These are phyloP conservation scores for Tylopilus subfusipes DNA, from an alignment of 768 basidiomycete genomes.

Conservation along the genomic window DNA sequence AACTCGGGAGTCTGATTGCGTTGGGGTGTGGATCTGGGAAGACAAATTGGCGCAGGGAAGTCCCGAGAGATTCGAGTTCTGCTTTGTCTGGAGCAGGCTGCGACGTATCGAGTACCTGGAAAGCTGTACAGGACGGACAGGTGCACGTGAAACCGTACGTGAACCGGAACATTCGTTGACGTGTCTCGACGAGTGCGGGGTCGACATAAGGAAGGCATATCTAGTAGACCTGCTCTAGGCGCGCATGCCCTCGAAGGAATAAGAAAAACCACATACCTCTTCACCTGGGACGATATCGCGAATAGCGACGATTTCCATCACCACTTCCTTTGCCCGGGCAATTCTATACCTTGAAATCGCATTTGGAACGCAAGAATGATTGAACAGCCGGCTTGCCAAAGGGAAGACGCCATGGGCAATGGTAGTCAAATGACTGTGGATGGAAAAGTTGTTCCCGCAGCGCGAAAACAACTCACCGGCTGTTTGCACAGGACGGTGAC, in stretches of 20 bases:
- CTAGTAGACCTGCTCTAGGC: constrained; percentile 35
- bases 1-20: constrained; percentile 16
- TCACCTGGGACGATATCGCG: constrained; percentile 53
- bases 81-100: constrained; percentile 35
- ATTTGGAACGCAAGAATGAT: constrained; percentile 79
- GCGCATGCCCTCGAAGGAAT: not conserved
- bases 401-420: constrained; percentile 77
- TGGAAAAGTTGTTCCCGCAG: constrained; percentile 75
- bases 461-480: constrained; percentile 45
- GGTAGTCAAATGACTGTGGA: constrained; percentile 68
- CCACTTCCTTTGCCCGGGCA: constrained; percentile 32
- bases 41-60: constrained; percentile 40
- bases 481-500: constrained; percentile 22
- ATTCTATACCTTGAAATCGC: constrained; percentile 61
- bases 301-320: constrained; percentile 66
- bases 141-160: constrained; percentile 69
- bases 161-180: constrained; percentile 52
- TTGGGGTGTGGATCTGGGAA: constrained; percentile 29
- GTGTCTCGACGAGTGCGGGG: constrained; percentile 63
- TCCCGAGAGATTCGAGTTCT: constrained; percentile 11
- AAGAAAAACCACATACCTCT: constrained; percentile 50
- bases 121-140: constrained; percentile 54
- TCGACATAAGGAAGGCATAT: constrained; percentile 76
- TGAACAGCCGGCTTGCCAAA: constrained; percentile 73
- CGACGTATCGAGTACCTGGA: constrained; percentile 38